Evolutionary conservation across 257 asterid species (phyloP), one percentile per base, ranked within the genome.

Genomic region (Handroanthus guayacan): DNA sequence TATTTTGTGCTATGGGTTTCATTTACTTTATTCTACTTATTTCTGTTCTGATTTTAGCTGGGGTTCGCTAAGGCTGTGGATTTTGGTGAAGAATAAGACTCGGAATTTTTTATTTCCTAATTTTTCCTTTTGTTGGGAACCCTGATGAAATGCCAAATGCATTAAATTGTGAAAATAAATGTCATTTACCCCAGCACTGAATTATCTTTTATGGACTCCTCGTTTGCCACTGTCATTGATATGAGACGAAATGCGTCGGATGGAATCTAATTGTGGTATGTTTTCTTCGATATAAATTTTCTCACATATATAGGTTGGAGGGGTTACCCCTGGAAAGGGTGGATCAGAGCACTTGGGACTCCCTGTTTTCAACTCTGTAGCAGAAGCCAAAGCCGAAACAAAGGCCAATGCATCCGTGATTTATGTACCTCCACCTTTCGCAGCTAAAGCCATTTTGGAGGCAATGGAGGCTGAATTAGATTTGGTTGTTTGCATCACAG

Each of bases 271-370:
- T 56, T 57, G 11, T 45, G 69, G 18, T 41, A 25, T 67, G 57
- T 1, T 52, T 13, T 56, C 11, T 70, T 34, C 34, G 54, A 62
- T 56, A 69, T 52, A n/a, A 41, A 68, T 39, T 50, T 5, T 70
- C 65, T 4, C 78, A 45, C 61, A 71, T 75, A 20, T 47, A 75
- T 82, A 95, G 99, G 99, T 95, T 71, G 98, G 99, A 76, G 98
- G 99, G 57, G 99, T 95, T 71, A 95, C 99, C 39, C 97, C 99
- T 12, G 80, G 80, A 77, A 94, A 92, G 84, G 98, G 99, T 70
- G 99, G 99, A 80, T 88, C 98, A 1, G 97, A 94, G 87, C 99
- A 92, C 80, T 80, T 94, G 79, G 99, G 99, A 25, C 95, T 94
- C 72, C 99, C 97, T 37, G 97, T 94, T 54, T 95, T 92, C 81